These are phyloP conservation scores for Lepidopterella palustris DNA, from an alignment of 495 filamentous ascomycete genomes.

Conservation along the genomic window DNA sequence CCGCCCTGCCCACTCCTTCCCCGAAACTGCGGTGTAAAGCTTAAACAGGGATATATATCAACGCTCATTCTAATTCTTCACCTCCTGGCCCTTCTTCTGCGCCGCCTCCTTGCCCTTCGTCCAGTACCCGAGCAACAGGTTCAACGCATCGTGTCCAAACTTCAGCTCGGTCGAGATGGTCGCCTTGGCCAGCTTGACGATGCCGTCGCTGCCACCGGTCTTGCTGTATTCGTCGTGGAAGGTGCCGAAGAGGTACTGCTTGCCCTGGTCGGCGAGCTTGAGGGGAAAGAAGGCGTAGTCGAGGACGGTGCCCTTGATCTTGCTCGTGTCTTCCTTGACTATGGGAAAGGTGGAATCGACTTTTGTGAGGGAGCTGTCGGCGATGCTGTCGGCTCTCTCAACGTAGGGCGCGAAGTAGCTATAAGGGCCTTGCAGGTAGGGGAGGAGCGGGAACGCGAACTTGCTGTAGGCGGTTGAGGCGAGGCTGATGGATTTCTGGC, in stretches of 20 bases:
- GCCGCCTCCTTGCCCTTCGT: conserved; percentile 27
- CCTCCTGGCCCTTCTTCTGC: conserved; percentile 25
- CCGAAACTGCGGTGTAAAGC: too few species aligned
- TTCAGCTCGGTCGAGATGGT: conserved; percentile 65
- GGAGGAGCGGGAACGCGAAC: conserved; percentile 65
- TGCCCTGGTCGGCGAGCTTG: conserved; percentile 58
- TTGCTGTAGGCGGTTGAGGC: conserved; percentile 60
- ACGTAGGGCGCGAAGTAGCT: conserved; percentile 76
- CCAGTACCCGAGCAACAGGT: conserved; percentile 50
- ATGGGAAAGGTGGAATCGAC: conserved; percentile 77
- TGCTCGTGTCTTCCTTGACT: conserved; percentile 79
- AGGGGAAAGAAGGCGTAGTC: conserved; percentile 60
- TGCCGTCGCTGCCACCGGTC: conserved; percentile 56
- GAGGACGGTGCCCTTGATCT: conserved; percentile 61
- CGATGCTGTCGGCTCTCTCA: conserved; percentile 70
- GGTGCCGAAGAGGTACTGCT: conserved; percentile 65
- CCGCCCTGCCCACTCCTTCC: too few species aligned
- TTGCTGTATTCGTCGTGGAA: conserved; percentile 74
- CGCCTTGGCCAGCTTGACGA: conserved; percentile 66
- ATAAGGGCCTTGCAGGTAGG: conserved; percentile 71
- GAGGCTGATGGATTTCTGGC: conserved; percentile 69
- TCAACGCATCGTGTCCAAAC: conserved; percentile 61
- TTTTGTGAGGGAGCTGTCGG: conserved; percentile 62
- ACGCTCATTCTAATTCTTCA: conserved; percentile 17
- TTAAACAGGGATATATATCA: too few species aligned